Base-by-base conservation (phyloP, 163 green algal genomes). In the Trebouxia gelatinosa region DNA sequence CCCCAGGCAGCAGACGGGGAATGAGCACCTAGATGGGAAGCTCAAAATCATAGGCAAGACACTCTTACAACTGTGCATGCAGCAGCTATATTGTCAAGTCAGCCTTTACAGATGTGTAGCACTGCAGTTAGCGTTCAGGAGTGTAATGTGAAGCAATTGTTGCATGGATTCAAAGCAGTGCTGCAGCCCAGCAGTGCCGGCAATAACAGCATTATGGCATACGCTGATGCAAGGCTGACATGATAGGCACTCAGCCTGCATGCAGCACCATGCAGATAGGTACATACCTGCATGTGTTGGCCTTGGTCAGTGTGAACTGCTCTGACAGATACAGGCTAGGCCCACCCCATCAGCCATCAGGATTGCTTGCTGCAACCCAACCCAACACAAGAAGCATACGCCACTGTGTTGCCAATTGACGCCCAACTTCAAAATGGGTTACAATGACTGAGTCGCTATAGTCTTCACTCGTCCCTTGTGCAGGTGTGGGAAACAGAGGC, bases 11-110 rank as follows among this genome's bases (percentile, higher is more conserved):
- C 46, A 59, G 43, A 62, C 68, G 31, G 68, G 68, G 29, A 76
- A 76, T 48, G 68, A 65, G 65, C 67, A 68, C 6, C 37, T 81
- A 50, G 77, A 81, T 62, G 77, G 77, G 48, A 81, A 81, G 37
- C 66, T 81, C 13, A 81, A 81, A 28, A 72, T 81, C 77, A 81
- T 81, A 43, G 77, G 77, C 77, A 65, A 13, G 62, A 34, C 6
- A 39, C 35, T 37, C 40, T 39, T 46, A 38, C 31, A 21, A 11
- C 16, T 37, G n/a, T 32, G n/a, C 9, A 67, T 54, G 9, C 43
- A 54, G 43, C 43, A 54, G 43, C 13, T 54, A 23, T 9, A 23
- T 23, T 54, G 43, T 54, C 43, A 9, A 9, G 43, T 13, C 43
- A 9, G 11, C 13, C 13, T 54, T 54, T 54, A 54, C 43, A 54